Evolutionary conservation across 2,329 filamentous ascomycete species (phyloP).

Genomic region (Paraphoma chrysanthemicola): DNA sequence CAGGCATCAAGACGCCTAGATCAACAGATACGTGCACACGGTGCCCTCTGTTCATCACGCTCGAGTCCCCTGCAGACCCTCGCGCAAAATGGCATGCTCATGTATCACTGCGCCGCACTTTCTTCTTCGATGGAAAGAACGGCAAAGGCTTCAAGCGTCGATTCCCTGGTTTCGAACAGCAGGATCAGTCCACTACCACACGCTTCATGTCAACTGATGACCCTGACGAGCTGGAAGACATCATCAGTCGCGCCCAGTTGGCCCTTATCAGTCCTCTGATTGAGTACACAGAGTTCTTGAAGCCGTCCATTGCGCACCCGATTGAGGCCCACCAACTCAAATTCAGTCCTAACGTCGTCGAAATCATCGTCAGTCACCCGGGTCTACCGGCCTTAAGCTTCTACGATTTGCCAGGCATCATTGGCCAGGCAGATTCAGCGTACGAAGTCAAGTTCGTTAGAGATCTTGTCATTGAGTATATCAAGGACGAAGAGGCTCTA

Average conservation of each 20-base stretch:
- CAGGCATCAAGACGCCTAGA: conserved; percentile 74
- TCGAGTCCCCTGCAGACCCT: conserved; percentile 61
- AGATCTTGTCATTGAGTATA: conserved; percentile 74
- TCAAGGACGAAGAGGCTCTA: conserved; percentile 72
- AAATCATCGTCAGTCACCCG: conserved; percentile 76
- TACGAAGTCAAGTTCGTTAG: conserved; percentile 69
- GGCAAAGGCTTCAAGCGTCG: conserved; percentile 53
- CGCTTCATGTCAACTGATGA: conserved; percentile 70
- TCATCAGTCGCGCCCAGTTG: conserved; percentile 76
- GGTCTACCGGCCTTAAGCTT: conserved; percentile 78
- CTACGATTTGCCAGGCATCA: conserved; percentile 84
- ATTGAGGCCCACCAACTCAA: conserved; percentile 58
- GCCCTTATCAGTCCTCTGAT: conserved; percentile 74
- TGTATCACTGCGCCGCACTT: conserved; percentile 71
- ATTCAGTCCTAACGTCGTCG: conserved; percentile 83
- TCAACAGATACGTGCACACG: conserved; percentile 77
- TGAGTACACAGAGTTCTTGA: conserved; percentile 52
- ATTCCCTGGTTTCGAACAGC: conserved; percentile 69
- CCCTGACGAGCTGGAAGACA: conserved; percentile 68
- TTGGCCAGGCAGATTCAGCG: conserved; percentile 68
- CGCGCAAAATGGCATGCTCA: conserved; percentile 67
- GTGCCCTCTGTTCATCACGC: conserved; percentile 80
- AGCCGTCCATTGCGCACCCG: conserved; percentile 9
- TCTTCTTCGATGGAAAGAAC: conserved; percentile 55
- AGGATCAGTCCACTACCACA: conserved; percentile 51